phyloP scores from a whole-genome alignment of 1,139 yeast species.

The Geotrichum cucujoidarum region DNA sequence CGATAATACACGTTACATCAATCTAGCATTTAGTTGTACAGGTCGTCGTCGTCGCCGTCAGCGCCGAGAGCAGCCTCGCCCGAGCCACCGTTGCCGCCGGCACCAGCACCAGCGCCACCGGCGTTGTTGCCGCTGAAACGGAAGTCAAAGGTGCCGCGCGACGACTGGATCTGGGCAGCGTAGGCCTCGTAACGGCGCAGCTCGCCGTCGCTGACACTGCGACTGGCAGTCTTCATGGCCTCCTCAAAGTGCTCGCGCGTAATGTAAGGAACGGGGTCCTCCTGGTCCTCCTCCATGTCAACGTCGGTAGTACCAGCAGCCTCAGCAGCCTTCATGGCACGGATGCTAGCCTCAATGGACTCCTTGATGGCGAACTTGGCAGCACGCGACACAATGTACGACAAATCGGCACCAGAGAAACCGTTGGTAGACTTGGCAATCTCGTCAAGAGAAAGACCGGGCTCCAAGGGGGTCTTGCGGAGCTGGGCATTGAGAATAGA shows the following conservation, averaged over 20 bases:
- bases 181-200: slow-evolving; percentile 98
- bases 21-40: slow-evolving; percentile 59
- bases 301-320: slow-evolving; percentile 57
- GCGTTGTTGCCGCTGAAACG: slow-evolving; percentile 37
- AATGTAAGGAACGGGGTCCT: slow-evolving; percentile 92
- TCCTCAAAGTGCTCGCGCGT: slow-evolving; percentile 93
- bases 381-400: slow-evolving; percentile 94
- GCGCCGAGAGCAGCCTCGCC: slow-evolving; percentile 74
- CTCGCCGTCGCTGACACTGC: slow-evolving; percentile 95
- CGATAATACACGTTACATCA: not conserved
- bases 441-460: slow-evolving; percentile 81
- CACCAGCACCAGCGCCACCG: slow-evolving; percentile 35
- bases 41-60: slow-evolving; percentile 95
- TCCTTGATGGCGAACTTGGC: slow-evolving; percentile 99
- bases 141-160: slow-evolving; percentile 69
- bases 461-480: slow-evolving; percentile 97
- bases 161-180: slow-evolving; percentile 92
- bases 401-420: slow-evolving; percentile 98
- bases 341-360: slow-evolving; percentile 73
- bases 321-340: slow-evolving; percentile 45
- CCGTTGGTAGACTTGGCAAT: slow-evolving; percentile 93
- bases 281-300: slow-evolving; percentile 43
- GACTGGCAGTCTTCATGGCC: slow-evolving; percentile 98
- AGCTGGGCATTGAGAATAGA: slow-evolving; percentile 93
- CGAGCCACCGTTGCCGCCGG: slow-evolving; percentile 54